A percentile compares a stretch with the other conserved stretches of the same genome.
phyloP scores from a whole-genome alignment of 2,329 filamentous ascomycete genomes.

The Sporothrix luriei region DNA sequence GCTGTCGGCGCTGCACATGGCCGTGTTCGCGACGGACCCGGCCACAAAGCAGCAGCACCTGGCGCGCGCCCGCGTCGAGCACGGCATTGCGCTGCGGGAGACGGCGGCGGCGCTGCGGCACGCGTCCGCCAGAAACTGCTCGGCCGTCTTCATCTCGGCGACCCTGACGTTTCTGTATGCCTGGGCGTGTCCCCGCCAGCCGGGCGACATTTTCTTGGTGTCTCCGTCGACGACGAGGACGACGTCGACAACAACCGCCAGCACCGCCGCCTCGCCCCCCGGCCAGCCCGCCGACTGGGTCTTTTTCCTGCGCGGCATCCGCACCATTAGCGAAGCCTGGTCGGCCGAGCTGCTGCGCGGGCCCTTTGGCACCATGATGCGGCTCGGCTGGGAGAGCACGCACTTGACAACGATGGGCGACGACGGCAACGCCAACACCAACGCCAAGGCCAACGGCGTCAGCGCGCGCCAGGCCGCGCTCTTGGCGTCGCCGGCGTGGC shows the following conservation, averaged over 20 bases:
- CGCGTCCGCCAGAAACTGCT: conserved; percentile 14
- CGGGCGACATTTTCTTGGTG: conserved; percentile 10
- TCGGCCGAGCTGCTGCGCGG: not conserved
- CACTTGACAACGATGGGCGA: not conserved
- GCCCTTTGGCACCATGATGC: conserved; percentile 10
- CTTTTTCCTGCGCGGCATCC: conserved; percentile 6
- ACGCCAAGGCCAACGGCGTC: too few species aligned
- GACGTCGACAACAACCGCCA: too few species aligned
- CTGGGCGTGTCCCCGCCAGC: conserved; percentile 9
- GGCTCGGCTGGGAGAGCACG: not conserved
- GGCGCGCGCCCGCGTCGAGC: not conserved
- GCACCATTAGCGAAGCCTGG: not conserved
- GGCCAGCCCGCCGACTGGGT: conserved; percentile 12
- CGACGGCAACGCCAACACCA: not conserved
- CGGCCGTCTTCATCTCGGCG: conserved; percentile 40
- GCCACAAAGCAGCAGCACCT: conserved; percentile 43
- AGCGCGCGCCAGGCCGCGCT: not conserved
- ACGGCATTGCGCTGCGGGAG: conserved; percentile 36
- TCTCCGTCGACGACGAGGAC: not conserved
- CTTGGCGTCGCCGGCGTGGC: not conserved
- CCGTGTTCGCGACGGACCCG: conserved; percentile 38
- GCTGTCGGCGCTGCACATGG: conserved; percentile 54
- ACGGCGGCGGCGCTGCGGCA: not conserved
- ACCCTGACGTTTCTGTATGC: conserved; percentile 12
- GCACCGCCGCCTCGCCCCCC: not conserved